phyloP scores from a whole-genome alignment of 306 rosid genomes.

The Quercus alba region DNA sequence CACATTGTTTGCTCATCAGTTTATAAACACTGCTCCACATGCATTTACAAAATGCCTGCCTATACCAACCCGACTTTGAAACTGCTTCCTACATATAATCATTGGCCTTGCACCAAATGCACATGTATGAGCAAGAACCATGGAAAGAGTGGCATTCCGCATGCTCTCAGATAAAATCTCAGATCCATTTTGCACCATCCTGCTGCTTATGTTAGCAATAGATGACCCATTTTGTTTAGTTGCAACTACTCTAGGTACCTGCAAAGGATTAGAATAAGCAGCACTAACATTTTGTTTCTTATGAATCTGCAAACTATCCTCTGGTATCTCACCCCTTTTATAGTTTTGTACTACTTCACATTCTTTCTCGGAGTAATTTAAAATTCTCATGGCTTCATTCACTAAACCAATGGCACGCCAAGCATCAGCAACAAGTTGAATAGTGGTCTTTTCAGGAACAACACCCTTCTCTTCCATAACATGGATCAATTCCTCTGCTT shows the following conservation, averaged over 20 bases:
- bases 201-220: slow-evolving; percentile 49
- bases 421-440: slow-evolving; percentile 72
- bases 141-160: slow-evolving; percentile 30
- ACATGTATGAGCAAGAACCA: slow-evolving; percentile 31
- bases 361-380: slow-evolving; percentile 39
- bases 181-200: slow-evolving; percentile 37
- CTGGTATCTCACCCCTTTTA: slow-evolving; percentile 27
- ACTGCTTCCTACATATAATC: slow-evolving; percentile 44
- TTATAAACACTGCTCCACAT: slow-evolving; percentile 51
- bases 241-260: slow-evolving; percentile 35
- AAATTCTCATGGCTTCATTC: slow-evolving; percentile 53
- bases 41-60: slow-evolving; percentile 41
- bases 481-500: slow-evolving; percentile 76
- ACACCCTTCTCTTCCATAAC: slow-evolving; percentile 69
- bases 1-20: slow-evolving; percentile 32
- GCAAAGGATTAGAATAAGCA: slow-evolving; percentile 42
- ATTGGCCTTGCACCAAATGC: slow-evolving; percentile 39
- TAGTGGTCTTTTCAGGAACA: slow-evolving; percentile 55
- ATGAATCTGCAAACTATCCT: slow-evolving; percentile 36
- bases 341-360: slow-evolving; percentile 16
- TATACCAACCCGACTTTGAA: slow-evolving; percentile 36
- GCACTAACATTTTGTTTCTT: slow-evolving; percentile 43
- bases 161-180: slow-evolving; percentile 28
- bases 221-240: slow-evolving; percentile 42
- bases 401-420: slow-evolving; percentile 77